Conservation (phyloP, 1,139 yeast genomes). For the Taphrina betulina region DNA sequence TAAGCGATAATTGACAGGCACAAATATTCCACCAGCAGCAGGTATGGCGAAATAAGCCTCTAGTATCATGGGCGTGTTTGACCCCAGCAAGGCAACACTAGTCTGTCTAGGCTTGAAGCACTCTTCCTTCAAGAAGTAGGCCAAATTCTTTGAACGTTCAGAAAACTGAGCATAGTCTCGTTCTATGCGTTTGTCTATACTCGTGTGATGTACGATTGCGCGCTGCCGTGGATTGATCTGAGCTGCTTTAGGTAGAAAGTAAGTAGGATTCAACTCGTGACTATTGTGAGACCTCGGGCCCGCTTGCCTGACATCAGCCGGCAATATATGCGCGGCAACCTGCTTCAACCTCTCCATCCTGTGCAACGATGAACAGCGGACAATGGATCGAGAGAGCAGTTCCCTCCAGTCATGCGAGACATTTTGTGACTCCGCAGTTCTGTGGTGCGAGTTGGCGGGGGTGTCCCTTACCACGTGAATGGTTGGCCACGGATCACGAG, state of each 20-base stretch:
- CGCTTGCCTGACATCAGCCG: not conserved
- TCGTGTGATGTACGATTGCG: conserved; percentile 44
- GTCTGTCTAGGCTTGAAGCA: conserved; percentile 39
- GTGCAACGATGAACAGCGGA: too few relatives aligned
- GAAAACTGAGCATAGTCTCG: conserved; percentile 43
- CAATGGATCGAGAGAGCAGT: too few relatives aligned
- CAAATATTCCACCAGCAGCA: conserved; percentile 45
- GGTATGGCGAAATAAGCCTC: conserved; percentile 46
- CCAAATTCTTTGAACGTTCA: conserved; percentile 43
- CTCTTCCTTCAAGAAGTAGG: conserved; percentile 41
- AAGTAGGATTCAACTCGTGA: conserved; percentile 46
- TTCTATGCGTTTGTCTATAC: conserved; percentile 40
- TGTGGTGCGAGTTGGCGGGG: too few relatives aligned
- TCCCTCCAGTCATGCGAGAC: too few relatives aligned
- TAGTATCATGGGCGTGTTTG: conserved; percentile 48
- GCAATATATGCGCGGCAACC: not conserved
- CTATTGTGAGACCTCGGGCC: conserved; percentile 35
- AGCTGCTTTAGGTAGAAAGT: conserved; percentile 46
- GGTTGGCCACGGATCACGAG: too few relatives aligned
- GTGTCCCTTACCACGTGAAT: too few relatives aligned
- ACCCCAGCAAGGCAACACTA: conserved; percentile 45
- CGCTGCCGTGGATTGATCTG: conserved; percentile 45
- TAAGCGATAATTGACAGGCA: conserved; percentile 46
- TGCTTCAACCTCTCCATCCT: conserved; percentile 22
- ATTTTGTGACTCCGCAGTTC: too few relatives aligned